Evolutionary conservation across 495 filamentous ascomycete genomes (phyloP).

Genomic region (Trichoderma erinaceum): DNA sequence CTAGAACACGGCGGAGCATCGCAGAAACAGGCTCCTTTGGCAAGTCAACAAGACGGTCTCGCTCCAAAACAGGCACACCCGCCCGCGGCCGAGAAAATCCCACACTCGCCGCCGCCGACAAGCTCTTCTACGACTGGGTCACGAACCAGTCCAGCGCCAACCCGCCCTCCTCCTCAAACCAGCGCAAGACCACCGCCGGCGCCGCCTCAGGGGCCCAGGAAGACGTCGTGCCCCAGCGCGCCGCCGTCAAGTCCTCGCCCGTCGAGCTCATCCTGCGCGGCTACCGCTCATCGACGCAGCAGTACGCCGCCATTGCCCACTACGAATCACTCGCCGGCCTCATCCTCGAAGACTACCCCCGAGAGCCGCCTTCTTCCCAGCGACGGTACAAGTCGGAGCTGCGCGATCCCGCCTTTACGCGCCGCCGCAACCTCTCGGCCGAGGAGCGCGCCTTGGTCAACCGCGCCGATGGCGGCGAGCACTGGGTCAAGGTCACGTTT

Average conservation of each 20-base stretch:
- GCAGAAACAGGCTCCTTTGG: conserved; percentile 51
- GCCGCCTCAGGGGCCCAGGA: conserved; percentile 22
- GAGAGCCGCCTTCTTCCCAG: conserved; percentile 54
- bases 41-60: conserved; percentile 48
- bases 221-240: conserved; percentile 20
- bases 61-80: conserved; percentile 46
- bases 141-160: conserved; percentile 24
- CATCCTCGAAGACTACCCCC: conserved; percentile 87
- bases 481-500: conserved; percentile 93
- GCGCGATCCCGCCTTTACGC: conserved; percentile 57
- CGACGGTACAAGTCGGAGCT: conserved; percentile 53
- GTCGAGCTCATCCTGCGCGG: conserved; percentile 80
- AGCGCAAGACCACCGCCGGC: conserved; percentile 29
- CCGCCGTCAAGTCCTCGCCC: conserved; percentile 38
- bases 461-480: conserved; percentile 65
- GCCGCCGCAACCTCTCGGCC: conserved; percentile 52
- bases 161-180: conserved; percentile 16
- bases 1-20: conserved; percentile 35
- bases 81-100: conserved; percentile 48
- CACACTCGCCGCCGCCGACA: conserved; percentile 47
- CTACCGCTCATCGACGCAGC: conserved; percentile 60
- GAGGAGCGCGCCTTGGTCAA: conserved; percentile 70
- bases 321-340: conserved; percentile 73
- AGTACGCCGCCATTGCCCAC: conserved; percentile 80
- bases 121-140: conserved; percentile 41